phyloP scores from a whole-genome alignment of 2,329 filamentous ascomycete species.

The Calonectria naviculata region DNA sequence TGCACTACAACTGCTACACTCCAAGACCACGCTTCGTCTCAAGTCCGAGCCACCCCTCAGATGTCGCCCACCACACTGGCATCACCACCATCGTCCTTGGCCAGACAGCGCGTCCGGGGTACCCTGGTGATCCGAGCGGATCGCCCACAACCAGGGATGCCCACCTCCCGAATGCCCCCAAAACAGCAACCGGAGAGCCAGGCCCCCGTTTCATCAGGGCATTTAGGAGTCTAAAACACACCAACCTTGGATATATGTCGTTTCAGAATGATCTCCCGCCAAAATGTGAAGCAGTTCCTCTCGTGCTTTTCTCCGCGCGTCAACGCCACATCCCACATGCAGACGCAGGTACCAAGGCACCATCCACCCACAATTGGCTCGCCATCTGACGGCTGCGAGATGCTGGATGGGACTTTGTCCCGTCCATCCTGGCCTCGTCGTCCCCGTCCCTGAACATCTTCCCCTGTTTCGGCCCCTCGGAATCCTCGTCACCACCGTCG shows the following conservation, averaged over 20 bases:
- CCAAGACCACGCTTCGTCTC: conserved; percentile 33
- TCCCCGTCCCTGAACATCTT: not conserved
- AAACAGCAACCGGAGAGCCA: conserved; percentile 15
- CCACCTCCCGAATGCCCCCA: not conserved
- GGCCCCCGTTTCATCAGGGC: conserved; percentile 16
- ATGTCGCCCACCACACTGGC: not conserved
- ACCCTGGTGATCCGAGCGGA: conserved; percentile 8
- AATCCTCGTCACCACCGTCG: not conserved
- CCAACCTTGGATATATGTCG: not conserved
- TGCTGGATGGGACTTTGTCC: not conserved
- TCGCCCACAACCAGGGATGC: conserved; percentile 1
- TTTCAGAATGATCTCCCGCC: conserved; percentile 18
- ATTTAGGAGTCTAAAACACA: conserved; percentile 10
- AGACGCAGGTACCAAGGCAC: not conserved
- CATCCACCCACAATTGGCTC: not conserved
- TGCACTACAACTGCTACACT: conserved; percentile 21
- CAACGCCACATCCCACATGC: not conserved
- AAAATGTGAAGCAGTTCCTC: conserved; percentile 8
- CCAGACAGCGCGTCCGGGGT: not conserved
- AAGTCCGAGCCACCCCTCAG: not conserved
- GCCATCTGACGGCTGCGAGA: not conserved
- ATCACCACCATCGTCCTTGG: not conserved
- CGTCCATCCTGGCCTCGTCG: not conserved
- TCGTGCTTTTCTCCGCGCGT: not conserved
- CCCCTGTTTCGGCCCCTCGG: conserved; percentile 17